Evolutionary conservation across 192 early-diverging fungal species (phyloP), one percentile per base, ranked within the genome.

Genomic region (Allomyces macrogynus): DNA sequence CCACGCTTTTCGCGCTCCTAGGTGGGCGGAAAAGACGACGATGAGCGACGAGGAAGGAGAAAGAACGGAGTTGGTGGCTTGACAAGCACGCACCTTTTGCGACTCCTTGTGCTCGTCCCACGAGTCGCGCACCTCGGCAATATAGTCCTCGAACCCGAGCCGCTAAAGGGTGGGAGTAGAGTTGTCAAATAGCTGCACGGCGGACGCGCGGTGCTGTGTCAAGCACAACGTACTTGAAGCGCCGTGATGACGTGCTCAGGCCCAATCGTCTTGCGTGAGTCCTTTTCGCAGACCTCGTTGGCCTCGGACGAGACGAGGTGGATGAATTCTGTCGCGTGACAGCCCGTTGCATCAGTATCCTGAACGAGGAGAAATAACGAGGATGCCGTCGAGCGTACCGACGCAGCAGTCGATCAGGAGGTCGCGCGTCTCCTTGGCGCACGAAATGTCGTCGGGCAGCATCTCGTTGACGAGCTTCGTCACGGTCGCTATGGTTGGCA

Each of bases 261-360:
- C 0, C 91, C 86, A 67, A 99, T 99, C 12, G 95, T 96, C 79
- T 95, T 99, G 70, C 92, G 93, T 3, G 83, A 75, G 65, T 93
- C 93, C 68, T 93, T 93, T 72, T 99, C 95, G 73, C 92, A 96
- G 42, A 88, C 85, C 64, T 95, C 92, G 73, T 93, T 99, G 12
- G 95, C 91, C 72, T 94, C 85, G 5, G 92, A 88, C 24, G 94
- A 87, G 26, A 97, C 80, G 69, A 97, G 74, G 62, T 97, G 94
- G 57, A 97, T 93, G 68, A 97, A 96, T 73, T 98, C 93, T 89
- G 67, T 16, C 44, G 12, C 42, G 27, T n/a, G n/a, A n/a, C n/a
- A n/a, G n/a, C n/a, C n/a, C n/a, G n/a, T n/a, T n/a, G n/a, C n/a
- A n/a, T n/a, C n/a, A n/a, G n/a, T n/a, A n/a, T n/a, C n/a, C 67